These are phyloP conservation scores for Saccharomycopsis fibuligera DNA, from an alignment of 805 yeast genomes.

Conservation along the genomic window DNA sequence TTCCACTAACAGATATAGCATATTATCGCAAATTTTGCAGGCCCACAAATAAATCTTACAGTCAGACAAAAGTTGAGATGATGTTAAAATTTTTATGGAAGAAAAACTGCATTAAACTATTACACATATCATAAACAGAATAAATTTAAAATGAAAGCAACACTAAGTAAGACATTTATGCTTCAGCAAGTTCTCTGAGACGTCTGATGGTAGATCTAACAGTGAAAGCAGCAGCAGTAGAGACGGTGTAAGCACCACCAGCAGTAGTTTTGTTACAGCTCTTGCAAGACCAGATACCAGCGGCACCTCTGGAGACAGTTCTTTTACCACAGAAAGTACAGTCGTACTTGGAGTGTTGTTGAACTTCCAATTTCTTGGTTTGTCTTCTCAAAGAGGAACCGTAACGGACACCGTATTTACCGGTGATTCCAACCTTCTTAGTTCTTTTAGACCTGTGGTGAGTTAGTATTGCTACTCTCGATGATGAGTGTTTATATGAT, in stretches of 20 bases:
- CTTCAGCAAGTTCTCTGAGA: constrained; percentile 99
- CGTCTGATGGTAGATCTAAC: constrained; percentile 99
- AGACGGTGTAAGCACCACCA: constrained; percentile 99
- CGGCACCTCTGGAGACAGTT: constrained; percentile 93
- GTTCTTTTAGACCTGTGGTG: constrained; percentile 95
- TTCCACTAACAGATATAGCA: too few relatives aligned
- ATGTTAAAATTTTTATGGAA: too few relatives aligned
- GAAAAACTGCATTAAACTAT: constrained; percentile 1
- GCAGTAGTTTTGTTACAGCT: constrained; percentile 96
- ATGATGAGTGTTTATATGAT: too few relatives aligned
- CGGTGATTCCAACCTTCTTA: constrained; percentile 99
- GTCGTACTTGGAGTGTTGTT: constrained; percentile 98
- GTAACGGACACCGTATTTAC: constrained; percentile 99
- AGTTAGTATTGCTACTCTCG: background rate
- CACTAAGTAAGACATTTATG: constrained; percentile 44
- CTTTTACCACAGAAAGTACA: constrained; percentile 99
- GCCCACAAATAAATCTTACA: too few relatives aligned
- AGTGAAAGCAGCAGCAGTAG: constrained; percentile 99
- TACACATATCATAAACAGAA: background rate
- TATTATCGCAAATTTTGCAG: too few relatives aligned
- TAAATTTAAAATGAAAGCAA: background rate
- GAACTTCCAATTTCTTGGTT: constrained; percentile 98
- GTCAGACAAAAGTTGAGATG: too few relatives aligned
- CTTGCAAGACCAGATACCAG: constrained; percentile 98
- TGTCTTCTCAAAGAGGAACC: constrained; percentile 99